These are phyloP conservation scores for Pestalotiopsis sp. DNA, from an alignment of 2,329 filamentous ascomycete genomes.

Conservation along the genomic window DNA sequence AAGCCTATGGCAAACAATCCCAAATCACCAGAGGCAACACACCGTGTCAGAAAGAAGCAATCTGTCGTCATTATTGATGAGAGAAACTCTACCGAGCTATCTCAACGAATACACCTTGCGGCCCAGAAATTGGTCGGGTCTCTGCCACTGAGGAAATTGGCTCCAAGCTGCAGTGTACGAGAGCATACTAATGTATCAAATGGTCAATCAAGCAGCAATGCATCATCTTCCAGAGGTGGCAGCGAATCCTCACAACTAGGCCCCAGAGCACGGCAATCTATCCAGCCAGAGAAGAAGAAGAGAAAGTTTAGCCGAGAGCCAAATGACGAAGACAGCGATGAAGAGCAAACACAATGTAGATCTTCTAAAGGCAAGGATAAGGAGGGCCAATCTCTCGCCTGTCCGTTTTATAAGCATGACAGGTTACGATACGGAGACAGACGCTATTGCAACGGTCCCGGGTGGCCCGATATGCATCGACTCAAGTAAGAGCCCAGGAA, in stretches of 20 bases:
- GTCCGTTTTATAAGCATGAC: not conserved
- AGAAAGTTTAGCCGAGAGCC: not conserved
- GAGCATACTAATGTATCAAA: not conserved
- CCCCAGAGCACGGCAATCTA: not conserved
- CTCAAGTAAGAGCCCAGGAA: not conserved
- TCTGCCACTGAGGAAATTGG: no score
- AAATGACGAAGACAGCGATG: not conserved
- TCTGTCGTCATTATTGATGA: not conserved
- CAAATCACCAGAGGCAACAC: not conserved
- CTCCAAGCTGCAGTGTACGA: no score
- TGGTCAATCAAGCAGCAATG: not conserved
- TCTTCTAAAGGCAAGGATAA: not conserved
- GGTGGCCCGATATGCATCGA: not conserved
- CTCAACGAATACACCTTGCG: no score
- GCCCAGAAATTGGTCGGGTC: no score
- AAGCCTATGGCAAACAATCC: not conserved
- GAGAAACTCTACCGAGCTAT: not conserved
- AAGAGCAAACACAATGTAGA: not conserved
- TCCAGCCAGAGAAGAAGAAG: not conserved
- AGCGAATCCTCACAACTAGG: not conserved
- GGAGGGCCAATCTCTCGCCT: not conserved
- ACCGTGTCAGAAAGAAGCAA: not conserved
- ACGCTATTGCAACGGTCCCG: not conserved
- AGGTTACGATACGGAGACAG: not conserved
- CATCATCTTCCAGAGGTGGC: not conserved